phyloP scores from a whole-genome alignment of 1,284 basidiomycete species.

The Mycena citricolor region DNA sequence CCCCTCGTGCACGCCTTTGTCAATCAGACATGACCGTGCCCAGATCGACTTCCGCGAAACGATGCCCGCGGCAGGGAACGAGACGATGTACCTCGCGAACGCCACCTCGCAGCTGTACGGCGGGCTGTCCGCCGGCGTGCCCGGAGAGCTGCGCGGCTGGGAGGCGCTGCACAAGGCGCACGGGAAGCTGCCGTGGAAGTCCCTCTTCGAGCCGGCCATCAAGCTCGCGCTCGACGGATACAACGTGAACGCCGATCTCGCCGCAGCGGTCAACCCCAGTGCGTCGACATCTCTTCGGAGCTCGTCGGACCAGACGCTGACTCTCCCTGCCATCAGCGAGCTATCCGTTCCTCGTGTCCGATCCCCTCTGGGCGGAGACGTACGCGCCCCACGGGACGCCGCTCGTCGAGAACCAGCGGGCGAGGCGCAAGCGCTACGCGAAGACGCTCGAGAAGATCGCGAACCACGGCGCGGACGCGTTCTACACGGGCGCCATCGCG shows the following conservation, averaged over 20 bases:
- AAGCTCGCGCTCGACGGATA: constrained; percentile 46
- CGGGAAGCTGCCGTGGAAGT: constrained; percentile 50
- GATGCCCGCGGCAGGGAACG: constrained; percentile 40
- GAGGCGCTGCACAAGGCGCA: constrained; percentile 44
- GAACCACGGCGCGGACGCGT: constrained; percentile 39
- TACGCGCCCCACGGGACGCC: constrained; percentile 48
- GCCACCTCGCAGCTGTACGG: constrained; percentile 36
- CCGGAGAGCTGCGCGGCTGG: constrained; percentile 55
- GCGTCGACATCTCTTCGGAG: constrained; percentile 21
- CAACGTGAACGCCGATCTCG: constrained; percentile 45
- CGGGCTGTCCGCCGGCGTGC: constrained; percentile 53
- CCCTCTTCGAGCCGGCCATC: constrained; percentile 46
- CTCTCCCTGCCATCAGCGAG: constrained; percentile 4
- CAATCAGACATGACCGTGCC: background rate
- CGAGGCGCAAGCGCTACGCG: constrained; percentile 26
- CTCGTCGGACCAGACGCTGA: background rate
- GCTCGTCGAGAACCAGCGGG: constrained; percentile 41
- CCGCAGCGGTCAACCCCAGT: constrained; percentile 35
- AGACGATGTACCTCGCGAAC: constrained; percentile 44
- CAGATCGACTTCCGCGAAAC: background rate
- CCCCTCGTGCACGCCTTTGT: background rate
- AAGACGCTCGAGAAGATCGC: constrained; percentile 32
- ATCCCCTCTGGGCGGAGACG: constrained; percentile 45
- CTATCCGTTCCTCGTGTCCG: constrained; percentile 48
- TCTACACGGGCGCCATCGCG: constrained; percentile 37